These are phyloP conservation scores for Phytophthora lateralis DNA, from an alignment of 352 stramenopile species.

Conservation along the genomic window DNA sequence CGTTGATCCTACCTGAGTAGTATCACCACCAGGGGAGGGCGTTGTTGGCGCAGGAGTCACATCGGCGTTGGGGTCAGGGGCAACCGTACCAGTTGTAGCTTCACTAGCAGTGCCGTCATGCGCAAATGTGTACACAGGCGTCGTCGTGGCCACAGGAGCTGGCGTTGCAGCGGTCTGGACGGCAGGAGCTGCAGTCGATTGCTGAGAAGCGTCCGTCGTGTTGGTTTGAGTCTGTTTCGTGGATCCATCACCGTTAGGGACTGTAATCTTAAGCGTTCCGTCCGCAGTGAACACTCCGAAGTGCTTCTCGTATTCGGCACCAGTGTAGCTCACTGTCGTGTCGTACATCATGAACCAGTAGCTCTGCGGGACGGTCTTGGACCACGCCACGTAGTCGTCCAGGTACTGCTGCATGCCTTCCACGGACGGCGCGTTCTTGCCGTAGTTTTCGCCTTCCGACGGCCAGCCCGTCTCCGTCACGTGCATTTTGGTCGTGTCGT, in stretches of 20 bases:
- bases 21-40: not conserved
- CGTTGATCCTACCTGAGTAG: not conserved
- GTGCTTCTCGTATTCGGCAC: slow-evolving; percentile 58
- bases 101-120: slow-evolving; percentile 12
- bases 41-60: slow-evolving; percentile 1
- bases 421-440: slow-evolving; percentile 42
- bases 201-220: slow-evolving; percentile 10
- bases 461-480: slow-evolving; percentile 75
- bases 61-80: not conserved
- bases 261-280: slow-evolving; percentile 40
- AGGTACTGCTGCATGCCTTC: slow-evolving; percentile 49
- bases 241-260: slow-evolving; percentile 30
- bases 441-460: slow-evolving; percentile 39
- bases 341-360: slow-evolving; percentile 84
- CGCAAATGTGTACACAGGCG: slow-evolving; percentile 25
- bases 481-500: slow-evolving; percentile 44
- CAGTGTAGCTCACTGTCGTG: slow-evolving; percentile 50
- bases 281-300: slow-evolving; percentile 61
- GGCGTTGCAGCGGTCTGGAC: slow-evolving; percentile 2
- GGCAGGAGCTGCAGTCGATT: slow-evolving; percentile 8
- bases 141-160: slow-evolving; percentile 4
- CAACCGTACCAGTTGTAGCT: slow-evolving; percentile 28
- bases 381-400: slow-evolving; percentile 54
- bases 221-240: slow-evolving; percentile 17
- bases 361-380: slow-evolving; percentile 31